phyloP scores from a whole-genome alignment of 306 rosid genomes.

The Rosa rugosa region DNA sequence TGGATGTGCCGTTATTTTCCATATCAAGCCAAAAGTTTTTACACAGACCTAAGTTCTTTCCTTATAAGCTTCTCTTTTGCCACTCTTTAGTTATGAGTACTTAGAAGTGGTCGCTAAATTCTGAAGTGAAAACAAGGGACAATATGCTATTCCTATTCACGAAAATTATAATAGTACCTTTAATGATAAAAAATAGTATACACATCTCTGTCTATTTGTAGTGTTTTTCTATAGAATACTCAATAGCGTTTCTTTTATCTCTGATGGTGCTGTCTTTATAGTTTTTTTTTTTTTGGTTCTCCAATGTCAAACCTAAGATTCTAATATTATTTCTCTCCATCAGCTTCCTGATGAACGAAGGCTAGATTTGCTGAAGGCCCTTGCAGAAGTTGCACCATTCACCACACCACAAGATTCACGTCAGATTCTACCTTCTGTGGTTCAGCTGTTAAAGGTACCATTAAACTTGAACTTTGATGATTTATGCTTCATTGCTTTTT shows the following conservation, averaged over 20 bases:
- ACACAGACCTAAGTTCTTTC: background rate
- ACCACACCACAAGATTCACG: constrained; percentile 94
- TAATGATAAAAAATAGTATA: background rate
- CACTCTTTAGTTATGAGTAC: background rate
- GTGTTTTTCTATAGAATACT: background rate
- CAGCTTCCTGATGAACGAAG: constrained; percentile 95
- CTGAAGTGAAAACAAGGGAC: constrained; percentile 5
- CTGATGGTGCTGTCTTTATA: background rate
- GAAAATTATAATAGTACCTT: too few relatives aligned
- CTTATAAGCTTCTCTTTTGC: background rate
- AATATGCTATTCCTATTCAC: background rate
- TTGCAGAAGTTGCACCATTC: constrained; percentile 91
- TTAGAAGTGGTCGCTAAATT: background rate
- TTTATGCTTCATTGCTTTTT: background rate
- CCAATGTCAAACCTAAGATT: background rate
- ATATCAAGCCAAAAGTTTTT: background rate
- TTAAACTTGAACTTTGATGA: background rate
- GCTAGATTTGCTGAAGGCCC: constrained; percentile 87
- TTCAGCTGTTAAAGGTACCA: constrained; percentile 79
- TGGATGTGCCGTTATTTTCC: background rate
- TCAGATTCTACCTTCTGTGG: constrained; percentile 90
- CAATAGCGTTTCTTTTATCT: background rate
- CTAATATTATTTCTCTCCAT: constrained; percentile 10
- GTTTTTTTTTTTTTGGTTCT: background rate
- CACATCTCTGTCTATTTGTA: background rate